Conservation (phyloP, 2,329 filamentous ascomycete genomes). For the Simplicillium sp. region DNA sequence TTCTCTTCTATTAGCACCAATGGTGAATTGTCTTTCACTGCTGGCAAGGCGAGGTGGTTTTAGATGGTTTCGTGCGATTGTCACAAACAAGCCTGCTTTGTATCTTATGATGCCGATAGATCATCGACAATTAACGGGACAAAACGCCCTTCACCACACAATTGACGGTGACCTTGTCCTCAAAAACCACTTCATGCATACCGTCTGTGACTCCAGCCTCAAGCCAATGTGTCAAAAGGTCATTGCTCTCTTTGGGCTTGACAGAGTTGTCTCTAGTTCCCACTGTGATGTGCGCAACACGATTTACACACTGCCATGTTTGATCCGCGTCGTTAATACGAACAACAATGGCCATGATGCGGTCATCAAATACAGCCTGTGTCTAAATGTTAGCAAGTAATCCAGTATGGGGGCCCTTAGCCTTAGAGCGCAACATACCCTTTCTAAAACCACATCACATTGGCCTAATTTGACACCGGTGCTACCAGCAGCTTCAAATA, state of each 20-base stretch:
- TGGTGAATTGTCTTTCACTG: too few relatives aligned
- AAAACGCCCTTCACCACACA: constrained; percentile 39
- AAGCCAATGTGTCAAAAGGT: constrained; percentile 68
- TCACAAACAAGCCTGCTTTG: too few relatives aligned
- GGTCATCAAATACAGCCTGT: constrained; percentile 69
- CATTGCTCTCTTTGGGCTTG: constrained; percentile 93
- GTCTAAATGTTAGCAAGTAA: constrained; percentile 10
- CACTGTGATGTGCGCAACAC: constrained; percentile 78
- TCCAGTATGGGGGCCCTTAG: constrained; percentile 6
- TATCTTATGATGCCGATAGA: background rate
- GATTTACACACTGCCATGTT: constrained; percentile 64
- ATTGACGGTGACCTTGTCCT: constrained; percentile 35
- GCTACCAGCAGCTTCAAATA: constrained; percentile 36
- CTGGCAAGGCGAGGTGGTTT: too few relatives aligned
- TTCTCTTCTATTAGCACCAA: too few relatives aligned
- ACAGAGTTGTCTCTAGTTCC: constrained; percentile 66
- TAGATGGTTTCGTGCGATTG: too few relatives aligned
- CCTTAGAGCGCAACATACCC: constrained; percentile 36
- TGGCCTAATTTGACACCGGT: constrained; percentile 40
- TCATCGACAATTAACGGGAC: constrained; percentile 12
- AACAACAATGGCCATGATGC: constrained; percentile 87
- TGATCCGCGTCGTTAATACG: constrained; percentile 51
- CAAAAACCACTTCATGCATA: constrained; percentile 39
- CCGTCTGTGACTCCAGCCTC: constrained; percentile 37
- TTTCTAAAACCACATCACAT: constrained; percentile 54